A percentile compares a stretch with the other conserved stretches of the same genome.
phyloP scores from a whole-genome alignment of 805 yeast species.

The Scheffersomyces spartinae region DNA sequence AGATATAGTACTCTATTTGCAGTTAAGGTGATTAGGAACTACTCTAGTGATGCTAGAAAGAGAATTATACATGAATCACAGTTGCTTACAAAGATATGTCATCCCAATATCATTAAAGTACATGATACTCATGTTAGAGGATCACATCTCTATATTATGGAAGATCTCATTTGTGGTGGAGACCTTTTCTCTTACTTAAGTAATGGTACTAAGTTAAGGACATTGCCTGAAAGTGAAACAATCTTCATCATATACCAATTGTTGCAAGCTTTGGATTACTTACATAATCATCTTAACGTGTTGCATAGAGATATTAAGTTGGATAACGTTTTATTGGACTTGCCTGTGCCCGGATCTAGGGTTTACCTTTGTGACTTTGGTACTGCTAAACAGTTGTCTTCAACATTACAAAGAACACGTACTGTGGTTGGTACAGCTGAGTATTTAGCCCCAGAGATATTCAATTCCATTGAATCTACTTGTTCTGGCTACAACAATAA shows the following conservation, averaged over 20 bases:
- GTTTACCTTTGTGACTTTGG: conserved; percentile 65
- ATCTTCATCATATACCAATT: conserved; percentile 45
- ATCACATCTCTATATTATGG: conserved; percentile 30
- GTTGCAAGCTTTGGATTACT: conserved; percentile 40
- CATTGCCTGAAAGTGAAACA: conserved; percentile 44
- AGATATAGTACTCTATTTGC: conserved; percentile 27
- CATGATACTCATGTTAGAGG: conserved; percentile 19
- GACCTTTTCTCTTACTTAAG: conserved; percentile 47
- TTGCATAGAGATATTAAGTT: conserved; percentile 57
- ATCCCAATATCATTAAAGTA: conserved; percentile 40
- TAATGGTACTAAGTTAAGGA: conserved; percentile 22
- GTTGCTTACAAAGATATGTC: too few relatives aligned
- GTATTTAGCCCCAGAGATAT: conserved; percentile 64
- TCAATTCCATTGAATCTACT: conserved; percentile 6
- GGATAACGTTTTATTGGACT: conserved; percentile 48
- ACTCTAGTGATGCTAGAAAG: not conserved
- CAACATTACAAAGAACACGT: conserved; percentile 26
- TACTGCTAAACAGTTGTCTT: conserved; percentile 17
- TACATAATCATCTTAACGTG: conserved; percentile 38
- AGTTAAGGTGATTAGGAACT: conserved; percentile 32
- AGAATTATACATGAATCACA: too few relatives aligned
- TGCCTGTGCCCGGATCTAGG: conserved; percentile 41
- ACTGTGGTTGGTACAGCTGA: conserved; percentile 57
- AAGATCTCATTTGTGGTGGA: conserved; percentile 44
- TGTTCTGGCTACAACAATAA: conserved; percentile 36